phyloP scores from a whole-genome alignment of 768 basidiomycete genomes.

The Pilatotrama ljubarskyi region DNA sequence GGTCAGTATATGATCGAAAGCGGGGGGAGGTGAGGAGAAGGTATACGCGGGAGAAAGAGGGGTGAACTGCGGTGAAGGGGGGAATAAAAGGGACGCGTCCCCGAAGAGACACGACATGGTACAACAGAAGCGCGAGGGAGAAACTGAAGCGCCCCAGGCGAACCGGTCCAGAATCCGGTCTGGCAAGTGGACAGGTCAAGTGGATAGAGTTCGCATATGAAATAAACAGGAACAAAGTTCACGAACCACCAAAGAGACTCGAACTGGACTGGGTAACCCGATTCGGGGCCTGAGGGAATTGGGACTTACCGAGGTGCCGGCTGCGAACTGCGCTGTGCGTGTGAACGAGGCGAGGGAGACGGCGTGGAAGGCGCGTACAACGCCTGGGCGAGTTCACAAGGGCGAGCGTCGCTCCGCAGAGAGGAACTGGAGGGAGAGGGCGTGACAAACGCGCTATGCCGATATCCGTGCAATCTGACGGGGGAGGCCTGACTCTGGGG shows the following conservation, averaged over 20 bases:
- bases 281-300: constrained; percentile 3
- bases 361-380: constrained; percentile 24
- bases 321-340: constrained; percentile 15
- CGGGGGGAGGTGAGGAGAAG: constrained; percentile 10
- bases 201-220: constrained; percentile 18
- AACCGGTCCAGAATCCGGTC: constrained; percentile 22
- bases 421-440: constrained; percentile 21
- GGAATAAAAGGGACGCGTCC: constrained; percentile 15
- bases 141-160: constrained; percentile 3
- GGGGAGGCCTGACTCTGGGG: constrained; percentile 19
- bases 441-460: constrained; percentile 16
- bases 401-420: constrained; percentile 17
- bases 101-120: constrained; percentile 15
- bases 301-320: constrained; percentile 24
- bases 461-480: neutral
- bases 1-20: constrained; percentile 19
- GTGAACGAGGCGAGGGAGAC: constrained; percentile 25
- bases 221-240: constrained; percentile 13
- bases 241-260: constrained; percentile 20
- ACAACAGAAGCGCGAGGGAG: constrained; percentile 12
- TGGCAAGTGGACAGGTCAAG: constrained; percentile 6
- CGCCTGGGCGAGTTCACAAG: constrained; percentile 4
- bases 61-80: constrained; percentile 18
- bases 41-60: constrained; percentile 20
- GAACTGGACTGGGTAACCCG: constrained; percentile 16